phyloP scores from a whole-genome alignment of 306 rosid species.

The Notholithocarpus densiflorus region DNA sequence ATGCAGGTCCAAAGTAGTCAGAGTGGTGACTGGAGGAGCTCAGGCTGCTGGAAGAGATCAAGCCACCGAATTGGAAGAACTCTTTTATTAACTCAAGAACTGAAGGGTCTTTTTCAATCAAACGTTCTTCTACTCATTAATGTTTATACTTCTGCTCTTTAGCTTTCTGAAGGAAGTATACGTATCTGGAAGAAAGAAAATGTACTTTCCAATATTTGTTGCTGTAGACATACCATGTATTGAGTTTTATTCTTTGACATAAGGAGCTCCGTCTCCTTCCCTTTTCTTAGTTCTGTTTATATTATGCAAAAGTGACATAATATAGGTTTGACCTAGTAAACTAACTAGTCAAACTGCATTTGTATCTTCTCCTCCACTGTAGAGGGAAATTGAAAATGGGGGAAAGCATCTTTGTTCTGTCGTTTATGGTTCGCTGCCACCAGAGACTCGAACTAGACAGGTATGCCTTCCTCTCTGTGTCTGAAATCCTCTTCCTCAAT shows the following conservation, averaged over 20 bases:
- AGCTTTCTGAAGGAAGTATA: not conserved
- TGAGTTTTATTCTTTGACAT: not conserved
- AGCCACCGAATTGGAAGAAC: not conserved
- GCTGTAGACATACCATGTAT: not conserved
- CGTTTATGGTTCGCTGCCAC: conserved; percentile 97
- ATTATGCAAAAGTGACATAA: not conserved
- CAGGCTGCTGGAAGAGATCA: conserved; percentile 2
- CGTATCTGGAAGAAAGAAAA: not conserved
- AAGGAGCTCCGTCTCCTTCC: not conserved
- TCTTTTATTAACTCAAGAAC: not conserved
- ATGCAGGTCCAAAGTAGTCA: not conserved
- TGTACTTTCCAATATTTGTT: not conserved
- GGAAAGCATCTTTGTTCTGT: conserved; percentile 88
- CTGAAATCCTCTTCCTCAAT: conserved; percentile 12
- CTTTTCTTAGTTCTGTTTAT: conserved; percentile 16
- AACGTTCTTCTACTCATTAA: not conserved
- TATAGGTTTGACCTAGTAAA: conserved; percentile 2
- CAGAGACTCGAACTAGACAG: conserved; percentile 97
- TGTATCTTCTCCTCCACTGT: conserved; percentile 22
- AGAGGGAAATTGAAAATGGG: conserved; percentile 64
- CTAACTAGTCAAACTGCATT: conserved; percentile 22
- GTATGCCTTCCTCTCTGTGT: conserved; percentile 42
- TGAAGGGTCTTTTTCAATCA: conserved; percentile 1
- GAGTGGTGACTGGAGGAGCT: not conserved
- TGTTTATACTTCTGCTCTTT: not conserved